Evolutionary conservation across 495 filamentous ascomycete species (phyloP).

Genomic region (Neurospora terricola): DNA sequence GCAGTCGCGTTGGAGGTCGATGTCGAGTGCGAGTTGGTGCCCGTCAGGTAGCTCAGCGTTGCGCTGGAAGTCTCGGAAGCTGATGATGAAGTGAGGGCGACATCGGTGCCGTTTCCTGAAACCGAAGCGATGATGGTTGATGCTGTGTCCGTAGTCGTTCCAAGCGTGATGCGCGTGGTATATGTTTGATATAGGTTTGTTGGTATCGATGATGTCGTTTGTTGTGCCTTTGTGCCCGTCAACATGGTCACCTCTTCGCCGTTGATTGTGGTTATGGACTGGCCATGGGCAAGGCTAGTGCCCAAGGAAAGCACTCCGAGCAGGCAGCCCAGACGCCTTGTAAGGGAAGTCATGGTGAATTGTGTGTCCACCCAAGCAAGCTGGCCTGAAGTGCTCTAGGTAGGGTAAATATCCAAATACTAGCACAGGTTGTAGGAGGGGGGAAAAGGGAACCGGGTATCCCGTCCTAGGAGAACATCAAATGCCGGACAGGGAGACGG

Average conservation of each 20-base stretch:
- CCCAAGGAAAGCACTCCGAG: neutral
- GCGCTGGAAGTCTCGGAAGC: slow-evolving; percentile 12
- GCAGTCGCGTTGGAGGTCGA: slow-evolving; percentile 22
- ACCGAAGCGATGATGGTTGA: slow-evolving; percentile 8
- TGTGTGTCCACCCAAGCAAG: neutral
- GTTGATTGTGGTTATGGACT: neutral
- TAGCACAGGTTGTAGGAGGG: neutral
- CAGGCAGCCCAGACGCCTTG: neutral
- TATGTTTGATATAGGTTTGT: slow-evolving; percentile 30
- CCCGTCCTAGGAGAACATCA: neutral
- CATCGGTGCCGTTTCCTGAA: slow-evolving; percentile 36
- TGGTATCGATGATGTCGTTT: slow-evolving; percentile 15
- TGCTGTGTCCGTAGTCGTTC: slow-evolving; percentile 7
- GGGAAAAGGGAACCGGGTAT: neutral
- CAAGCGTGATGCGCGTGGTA: slow-evolving; percentile 26
- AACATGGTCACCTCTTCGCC: slow-evolving; percentile 23
- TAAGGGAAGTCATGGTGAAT: neutral
- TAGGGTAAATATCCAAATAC: neutral
- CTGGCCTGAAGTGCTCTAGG: neutral
- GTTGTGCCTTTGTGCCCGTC: slow-evolving; percentile 26
- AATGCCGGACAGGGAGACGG: neutral
- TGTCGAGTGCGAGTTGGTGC: slow-evolving; percentile 22
- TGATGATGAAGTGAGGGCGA: neutral
- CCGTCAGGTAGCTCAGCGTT: slow-evolving; percentile 33
- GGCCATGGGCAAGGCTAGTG: neutral